These are phyloP conservation scores for Mortierella claussenii DNA, from an alignment of 192 early-diverging fungal genomes.

Conservation along the genomic window DNA sequence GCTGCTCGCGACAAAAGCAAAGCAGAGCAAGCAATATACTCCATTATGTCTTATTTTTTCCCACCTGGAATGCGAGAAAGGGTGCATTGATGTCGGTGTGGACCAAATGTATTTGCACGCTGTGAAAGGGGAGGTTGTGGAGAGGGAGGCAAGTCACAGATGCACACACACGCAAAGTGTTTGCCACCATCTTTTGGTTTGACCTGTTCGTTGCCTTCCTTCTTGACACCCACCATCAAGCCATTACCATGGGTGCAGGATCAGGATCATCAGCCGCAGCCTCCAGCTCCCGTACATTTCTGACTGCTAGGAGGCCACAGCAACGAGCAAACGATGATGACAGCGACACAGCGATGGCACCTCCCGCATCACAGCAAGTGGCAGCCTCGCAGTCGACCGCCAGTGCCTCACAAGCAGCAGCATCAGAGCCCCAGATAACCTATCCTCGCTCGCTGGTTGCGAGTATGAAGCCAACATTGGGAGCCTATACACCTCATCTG, in stretches of 20 bases:
- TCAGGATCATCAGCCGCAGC: constrained; percentile 23
- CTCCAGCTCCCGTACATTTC: neutral
- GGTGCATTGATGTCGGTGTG: no score
- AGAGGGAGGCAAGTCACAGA: no score
- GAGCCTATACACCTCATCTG: constrained; percentile 14
- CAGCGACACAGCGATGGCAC: neutral
- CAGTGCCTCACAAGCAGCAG: constrained; percentile 6
- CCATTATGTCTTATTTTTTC: no score
- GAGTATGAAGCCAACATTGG: constrained; percentile 18
- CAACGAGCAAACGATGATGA: neutral
- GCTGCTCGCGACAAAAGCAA: no score
- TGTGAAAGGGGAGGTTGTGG: no score
- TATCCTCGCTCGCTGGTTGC: constrained; percentile 16
- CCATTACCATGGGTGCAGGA: constrained; percentile 24
- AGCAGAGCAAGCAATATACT: no score
- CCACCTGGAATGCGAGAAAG: no score
- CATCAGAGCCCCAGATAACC: neutral
- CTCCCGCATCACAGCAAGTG: neutral
- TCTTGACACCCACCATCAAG: neutral
- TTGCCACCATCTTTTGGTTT: constrained; percentile 23
- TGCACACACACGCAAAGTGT: constrained; percentile 2
- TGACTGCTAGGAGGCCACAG: neutral
- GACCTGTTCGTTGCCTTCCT: neutral
- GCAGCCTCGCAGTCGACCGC: neutral
- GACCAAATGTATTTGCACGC: no score